A percentile compares a stretch with the other conserved stretches of the same genome.
Conservation (phyloP, 352 stramenopile species). For the Phytopythium mirpurense region DNA sequence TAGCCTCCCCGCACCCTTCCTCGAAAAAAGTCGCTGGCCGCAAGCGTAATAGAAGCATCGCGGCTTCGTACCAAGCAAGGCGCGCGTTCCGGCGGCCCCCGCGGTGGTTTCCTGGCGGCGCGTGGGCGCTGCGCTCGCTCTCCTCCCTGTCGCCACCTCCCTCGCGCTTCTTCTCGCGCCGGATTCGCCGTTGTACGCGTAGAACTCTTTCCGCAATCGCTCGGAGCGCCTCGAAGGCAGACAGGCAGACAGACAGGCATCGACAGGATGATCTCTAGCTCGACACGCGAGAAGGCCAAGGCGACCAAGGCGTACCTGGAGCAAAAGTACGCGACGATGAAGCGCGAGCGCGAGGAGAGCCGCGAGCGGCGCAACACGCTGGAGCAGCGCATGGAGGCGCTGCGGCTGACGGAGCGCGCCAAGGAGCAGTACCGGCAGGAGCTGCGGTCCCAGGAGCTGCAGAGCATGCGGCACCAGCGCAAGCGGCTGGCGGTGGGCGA, state of each 20-base stretch:
- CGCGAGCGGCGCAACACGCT: slow-evolving; percentile 68
- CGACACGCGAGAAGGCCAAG: slow-evolving; percentile 83
- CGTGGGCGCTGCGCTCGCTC: background rate
- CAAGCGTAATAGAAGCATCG: no score
- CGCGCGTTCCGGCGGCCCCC: background rate
- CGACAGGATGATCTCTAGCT: slow-evolving; percentile 68
- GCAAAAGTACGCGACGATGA: slow-evolving; percentile 88
- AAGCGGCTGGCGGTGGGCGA: slow-evolving; percentile 86
- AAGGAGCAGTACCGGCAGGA: slow-evolving; percentile 81
- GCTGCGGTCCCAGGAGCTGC: slow-evolving; percentile 65
- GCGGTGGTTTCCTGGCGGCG: background rate
- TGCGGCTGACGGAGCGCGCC: slow-evolving; percentile 71
- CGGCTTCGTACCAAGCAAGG: no score
- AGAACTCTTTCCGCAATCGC: background rate
- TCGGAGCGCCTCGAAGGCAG: background rate
- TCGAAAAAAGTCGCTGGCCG: background rate
- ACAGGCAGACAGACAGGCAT: background rate
- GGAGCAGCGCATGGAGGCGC: slow-evolving; percentile 78
- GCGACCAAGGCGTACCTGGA: slow-evolving; percentile 86
- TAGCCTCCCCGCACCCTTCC: background rate
- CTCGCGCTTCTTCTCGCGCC: background rate
- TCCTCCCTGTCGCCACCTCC: background rate
- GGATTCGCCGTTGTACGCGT: background rate
- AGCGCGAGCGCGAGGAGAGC: slow-evolving; percentile 82
- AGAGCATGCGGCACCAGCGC: slow-evolving; percentile 76